Conservation (phyloP, 1,139 yeast species). For the Petasospora rhodanensis region DNA sequence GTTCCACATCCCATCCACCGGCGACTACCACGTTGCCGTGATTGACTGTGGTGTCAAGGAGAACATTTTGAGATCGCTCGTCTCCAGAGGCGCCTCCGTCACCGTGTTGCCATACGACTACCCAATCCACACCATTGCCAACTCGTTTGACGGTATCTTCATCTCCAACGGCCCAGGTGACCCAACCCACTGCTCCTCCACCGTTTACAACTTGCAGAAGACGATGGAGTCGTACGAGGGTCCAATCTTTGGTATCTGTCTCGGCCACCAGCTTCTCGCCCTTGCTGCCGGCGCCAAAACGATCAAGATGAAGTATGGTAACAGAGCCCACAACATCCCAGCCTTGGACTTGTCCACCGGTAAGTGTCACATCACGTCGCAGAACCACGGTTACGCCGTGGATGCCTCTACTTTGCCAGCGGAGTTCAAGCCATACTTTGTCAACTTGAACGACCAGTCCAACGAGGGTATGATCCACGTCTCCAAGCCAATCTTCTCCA, state of each 20-base stretch:
- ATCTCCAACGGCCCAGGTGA: slow-evolving; percentile 98
- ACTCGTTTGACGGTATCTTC: slow-evolving; percentile 90
- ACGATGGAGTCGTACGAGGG: slow-evolving; percentile 63
- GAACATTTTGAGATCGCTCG: slow-evolving; percentile 89
- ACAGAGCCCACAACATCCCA: slow-evolving; percentile 98
- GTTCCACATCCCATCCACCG: slow-evolving; percentile 70
- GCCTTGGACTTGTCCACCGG: slow-evolving; percentile 88
- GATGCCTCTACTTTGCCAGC: slow-evolving; percentile 71
- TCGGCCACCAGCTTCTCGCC: slow-evolving; percentile 95
- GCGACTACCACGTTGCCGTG: slow-evolving; percentile 77
- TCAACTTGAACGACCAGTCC: slow-evolving; percentile 90
- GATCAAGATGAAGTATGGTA: slow-evolving; percentile 90
- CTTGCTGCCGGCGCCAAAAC: slow-evolving; percentile 94
- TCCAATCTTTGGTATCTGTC: slow-evolving; percentile 94
- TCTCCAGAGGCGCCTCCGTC: slow-evolving; percentile 89
- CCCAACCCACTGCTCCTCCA: slow-evolving; percentile 86
- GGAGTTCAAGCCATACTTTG: slow-evolving; percentile 82
- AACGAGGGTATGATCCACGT: slow-evolving; percentile 96
- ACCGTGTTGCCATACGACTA: slow-evolving; percentile 96
- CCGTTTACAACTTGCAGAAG: slow-evolving; percentile 69
- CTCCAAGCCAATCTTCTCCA: slow-evolving; percentile 83
- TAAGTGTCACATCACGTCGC: slow-evolving; percentile 94
- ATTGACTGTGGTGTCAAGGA: slow-evolving; percentile 98
- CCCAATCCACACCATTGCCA: slow-evolving; percentile 86
- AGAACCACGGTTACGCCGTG: slow-evolving; percentile 97